A percentile compares a stretch with the other conserved stretches of the same genome.
Evolutionary conservation across 495 filamentous ascomycete genomes (phyloP).

Genomic region (Melanomma pulvis-pyrius): DNA sequence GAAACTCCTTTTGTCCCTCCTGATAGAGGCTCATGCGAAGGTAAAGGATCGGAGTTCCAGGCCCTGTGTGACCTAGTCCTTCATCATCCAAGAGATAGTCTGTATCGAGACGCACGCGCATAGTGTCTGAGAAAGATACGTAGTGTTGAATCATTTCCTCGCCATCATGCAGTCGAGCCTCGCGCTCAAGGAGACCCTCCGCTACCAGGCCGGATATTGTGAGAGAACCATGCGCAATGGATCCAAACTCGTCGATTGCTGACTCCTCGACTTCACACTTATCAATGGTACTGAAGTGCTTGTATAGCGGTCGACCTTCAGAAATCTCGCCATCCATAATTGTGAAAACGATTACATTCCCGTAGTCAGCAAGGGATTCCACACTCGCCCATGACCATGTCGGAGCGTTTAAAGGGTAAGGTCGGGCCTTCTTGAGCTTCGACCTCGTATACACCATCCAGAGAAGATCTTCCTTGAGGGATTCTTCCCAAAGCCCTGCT

Average conservation of each 20-base stretch:
- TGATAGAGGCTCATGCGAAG: background rate
- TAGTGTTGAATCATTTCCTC: background rate
- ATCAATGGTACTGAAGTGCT: background rate
- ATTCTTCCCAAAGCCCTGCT: background rate
- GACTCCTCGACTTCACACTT: background rate
- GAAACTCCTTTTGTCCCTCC: background rate
- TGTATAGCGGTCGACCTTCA: background rate
- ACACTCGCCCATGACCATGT: background rate
- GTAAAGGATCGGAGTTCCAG: background rate
- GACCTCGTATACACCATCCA: background rate
- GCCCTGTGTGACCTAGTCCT: background rate
- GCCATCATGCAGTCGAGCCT: background rate
- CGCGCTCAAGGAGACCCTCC: background rate
- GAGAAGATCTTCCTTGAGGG: background rate
- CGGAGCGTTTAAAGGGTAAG: background rate
- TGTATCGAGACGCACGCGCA: background rate
- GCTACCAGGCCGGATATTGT: background rate
- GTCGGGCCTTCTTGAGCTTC: background rate
- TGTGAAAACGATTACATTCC: background rate
- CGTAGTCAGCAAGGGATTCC: background rate
- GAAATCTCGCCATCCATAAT: background rate
- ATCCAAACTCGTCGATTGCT: background rate
- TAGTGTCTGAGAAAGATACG: background rate
- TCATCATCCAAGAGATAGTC: background rate
- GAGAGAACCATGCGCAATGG: background rate